Percentiles rank a stretch among this genome's conserved stretches.
Conservation (phyloP, 176 grass and related monocot species). For the Oryza punctata region DNA sequence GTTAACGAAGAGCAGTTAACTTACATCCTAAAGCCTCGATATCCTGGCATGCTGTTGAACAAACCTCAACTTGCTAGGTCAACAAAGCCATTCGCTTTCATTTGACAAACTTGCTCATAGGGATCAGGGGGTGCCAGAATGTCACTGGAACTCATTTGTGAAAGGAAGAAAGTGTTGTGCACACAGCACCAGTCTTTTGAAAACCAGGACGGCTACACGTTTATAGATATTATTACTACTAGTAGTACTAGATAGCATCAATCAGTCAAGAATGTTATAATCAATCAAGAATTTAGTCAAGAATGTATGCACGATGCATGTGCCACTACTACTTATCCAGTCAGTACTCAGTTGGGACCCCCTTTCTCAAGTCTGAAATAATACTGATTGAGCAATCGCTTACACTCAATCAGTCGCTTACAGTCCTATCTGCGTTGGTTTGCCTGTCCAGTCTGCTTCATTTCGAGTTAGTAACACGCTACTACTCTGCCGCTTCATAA, state of each 20-base stretch:
- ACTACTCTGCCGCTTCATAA: not conserved
- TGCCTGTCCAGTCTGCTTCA: not conserved
- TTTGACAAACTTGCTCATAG: not conserved
- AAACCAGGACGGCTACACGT: not conserved
- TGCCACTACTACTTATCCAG: not conserved
- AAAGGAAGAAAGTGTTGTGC: not conserved
- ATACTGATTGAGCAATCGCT: not conserved
- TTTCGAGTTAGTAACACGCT: not conserved
- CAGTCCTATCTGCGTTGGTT: not conserved
- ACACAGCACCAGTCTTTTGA: not conserved
- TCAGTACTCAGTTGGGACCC: not conserved
- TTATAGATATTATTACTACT: not conserved
- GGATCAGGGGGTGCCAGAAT: not conserved
- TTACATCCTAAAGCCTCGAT: not conserved
- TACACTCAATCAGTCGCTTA: not conserved
- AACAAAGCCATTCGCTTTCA: not conserved
- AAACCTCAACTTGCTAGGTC: not conserved
- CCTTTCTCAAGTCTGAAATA: not conserved
- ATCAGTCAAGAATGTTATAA: not conserved
- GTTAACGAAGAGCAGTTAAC: not conserved
- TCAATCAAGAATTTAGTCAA: too few species aligned
- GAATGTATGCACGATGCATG: not conserved
- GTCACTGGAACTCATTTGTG: not conserved
- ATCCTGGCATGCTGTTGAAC: not conserved
- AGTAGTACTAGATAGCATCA: not conserved